Percentiles rank a stretch among this genome's conserved stretches.
Evolutionary conservation across 2,329 filamentous ascomycete species (phyloP).

Genomic region (Fusarium azukiicola): DNA sequence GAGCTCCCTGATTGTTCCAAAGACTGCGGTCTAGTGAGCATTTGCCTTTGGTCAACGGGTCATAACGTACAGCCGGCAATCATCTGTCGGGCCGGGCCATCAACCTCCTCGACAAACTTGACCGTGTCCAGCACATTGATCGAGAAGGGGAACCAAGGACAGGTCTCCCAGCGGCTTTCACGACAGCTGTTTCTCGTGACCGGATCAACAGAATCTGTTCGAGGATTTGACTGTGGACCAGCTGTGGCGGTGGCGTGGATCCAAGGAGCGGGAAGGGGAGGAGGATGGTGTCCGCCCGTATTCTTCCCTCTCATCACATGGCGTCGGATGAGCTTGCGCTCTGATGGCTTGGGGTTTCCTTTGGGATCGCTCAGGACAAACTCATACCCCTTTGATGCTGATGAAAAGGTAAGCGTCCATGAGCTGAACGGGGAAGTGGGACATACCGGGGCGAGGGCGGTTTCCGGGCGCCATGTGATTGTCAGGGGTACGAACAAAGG

Average conservation of each 20-base stretch:
- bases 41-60: background rate
- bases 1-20: constrained; percentile 11
- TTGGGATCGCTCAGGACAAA: constrained; percentile 52
- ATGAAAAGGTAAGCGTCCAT: background rate
- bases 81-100: background rate
- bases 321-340: constrained; percentile 55
- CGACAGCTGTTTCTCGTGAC: background rate
- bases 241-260: background rate
- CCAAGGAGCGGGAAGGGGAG: constrained; percentile 13
- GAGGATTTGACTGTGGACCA: background rate
- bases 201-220: background rate
- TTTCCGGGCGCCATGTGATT: constrained; percentile 15
- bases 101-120: constrained; percentile 15
- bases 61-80: background rate
- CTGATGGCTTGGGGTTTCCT: constrained; percentile 49
- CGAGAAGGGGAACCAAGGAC: background rate
- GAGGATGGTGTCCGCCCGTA: constrained; percentile 14
- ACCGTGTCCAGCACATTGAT: constrained; percentile 13
- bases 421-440: background rate
- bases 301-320: constrained; percentile 57
- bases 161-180: background rate
- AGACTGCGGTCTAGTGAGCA: background rate
- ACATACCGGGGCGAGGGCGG: background rate
- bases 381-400: constrained; percentile 49
- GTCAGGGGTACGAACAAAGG: background rate